Evolutionary conservation across 2,329 filamentous ascomycete genomes (phyloP), one percentile per base, ranked within the genome.

Genomic region (Sporothrix globosa): DNA sequence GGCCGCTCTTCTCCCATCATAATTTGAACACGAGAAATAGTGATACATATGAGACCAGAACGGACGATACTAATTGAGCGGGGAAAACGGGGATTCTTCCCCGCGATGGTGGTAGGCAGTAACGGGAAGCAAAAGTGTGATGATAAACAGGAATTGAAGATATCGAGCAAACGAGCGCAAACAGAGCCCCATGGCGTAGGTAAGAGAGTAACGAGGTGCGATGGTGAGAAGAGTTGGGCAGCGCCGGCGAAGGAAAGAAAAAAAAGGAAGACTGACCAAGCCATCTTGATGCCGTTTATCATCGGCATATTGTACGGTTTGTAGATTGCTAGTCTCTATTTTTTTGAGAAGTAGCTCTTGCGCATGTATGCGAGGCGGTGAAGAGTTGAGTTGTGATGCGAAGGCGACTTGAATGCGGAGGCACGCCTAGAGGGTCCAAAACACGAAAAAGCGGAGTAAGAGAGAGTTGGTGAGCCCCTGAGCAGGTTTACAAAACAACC

Each of bases 271-370:
- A 83, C 89, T 76, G 85, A 92, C 90, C 90, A 92, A 77, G 90
- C 90, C 85, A 92, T 91, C 81, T 90, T 91, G 79, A 88, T 83
- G 73, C 89, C 90, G 76, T 91, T 87, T 74, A 92, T 88, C 65
- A 89, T 83, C 77, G 88, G 88, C 90, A 91, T 91, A 70, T 77
- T 83, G 78, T 69, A 48, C 11, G 56, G 7, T 48, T 19, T 46
- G 27, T 41, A 44, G 9, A n/a, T 60, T 46, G 41, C 39, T 30
- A 19, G 39, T 60, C n/a, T 17, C n/a, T 69, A 19, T 27, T 21
- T 56, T 56, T 46, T 66, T 34, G 46, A 34, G 24, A 27, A 24
- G 24, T 27, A 34, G 34, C 34, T 34, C 34, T 34, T 34, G 34
- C 34, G 34, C 34, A 34, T 34, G 34, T 6, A 6, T 34, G 34